Evolutionary conservation across 2,329 filamentous ascomycete genomes (phyloP).

Genomic region (Chaetomium olivaceum): DNA sequence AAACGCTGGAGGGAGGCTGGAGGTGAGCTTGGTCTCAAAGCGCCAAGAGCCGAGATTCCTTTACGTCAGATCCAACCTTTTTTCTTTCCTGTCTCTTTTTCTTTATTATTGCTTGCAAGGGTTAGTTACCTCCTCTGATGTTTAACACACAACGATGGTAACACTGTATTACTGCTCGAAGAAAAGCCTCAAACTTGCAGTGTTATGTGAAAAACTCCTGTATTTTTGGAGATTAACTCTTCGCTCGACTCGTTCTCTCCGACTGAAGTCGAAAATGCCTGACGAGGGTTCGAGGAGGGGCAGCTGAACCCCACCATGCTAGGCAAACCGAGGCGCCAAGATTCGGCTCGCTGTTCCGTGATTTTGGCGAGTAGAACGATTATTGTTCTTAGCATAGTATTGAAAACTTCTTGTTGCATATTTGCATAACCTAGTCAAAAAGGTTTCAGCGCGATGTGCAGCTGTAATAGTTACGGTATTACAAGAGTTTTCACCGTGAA

Average conservation of each 20-base stretch:
- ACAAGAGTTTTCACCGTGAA: not conserved
- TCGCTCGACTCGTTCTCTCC: not conserved
- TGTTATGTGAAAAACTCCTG: not conserved
- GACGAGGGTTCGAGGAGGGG: constrained; percentile 5
- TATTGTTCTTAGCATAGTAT: not conserved
- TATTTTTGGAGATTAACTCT: not conserved
- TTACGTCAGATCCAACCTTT: constrained; percentile 23
- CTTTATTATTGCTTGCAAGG: not conserved
- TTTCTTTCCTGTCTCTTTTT: not conserved
- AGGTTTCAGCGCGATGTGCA: no score
- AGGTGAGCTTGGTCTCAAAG: constrained; percentile 17
- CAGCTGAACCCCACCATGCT: constrained; percentile 10
- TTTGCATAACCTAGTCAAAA: not conserved
- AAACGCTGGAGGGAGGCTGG: constrained; percentile 11
- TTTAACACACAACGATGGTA: not conserved
- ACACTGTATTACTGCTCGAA: not conserved
- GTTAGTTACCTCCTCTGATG: not conserved
- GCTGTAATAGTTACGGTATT: not conserved
- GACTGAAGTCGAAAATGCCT: not conserved
- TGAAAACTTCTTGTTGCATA: not conserved
- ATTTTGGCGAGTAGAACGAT: not conserved
- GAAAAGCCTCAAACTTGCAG: not conserved
- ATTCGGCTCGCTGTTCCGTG: not conserved
- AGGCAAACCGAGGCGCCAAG: not conserved
- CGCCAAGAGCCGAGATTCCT: constrained; percentile 23